Evolutionary conservation across 2,329 filamentous ascomycete genomes (phyloP).

Genomic region (Tolypocladium amazonense): DNA sequence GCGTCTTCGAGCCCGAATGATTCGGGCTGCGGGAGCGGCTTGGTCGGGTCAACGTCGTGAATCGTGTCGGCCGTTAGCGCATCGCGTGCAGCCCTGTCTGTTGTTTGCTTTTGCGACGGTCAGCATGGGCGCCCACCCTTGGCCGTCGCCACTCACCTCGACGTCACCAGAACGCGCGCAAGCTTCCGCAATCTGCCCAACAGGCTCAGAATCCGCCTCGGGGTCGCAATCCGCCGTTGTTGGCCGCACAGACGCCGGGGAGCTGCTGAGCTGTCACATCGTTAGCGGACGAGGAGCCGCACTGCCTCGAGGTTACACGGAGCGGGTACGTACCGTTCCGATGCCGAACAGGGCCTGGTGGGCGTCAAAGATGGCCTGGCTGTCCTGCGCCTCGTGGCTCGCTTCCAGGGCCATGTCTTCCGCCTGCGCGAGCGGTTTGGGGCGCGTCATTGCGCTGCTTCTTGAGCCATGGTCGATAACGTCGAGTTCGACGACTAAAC

Average conservation of each 20-base stretch:
- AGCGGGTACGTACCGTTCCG: slow-evolving; percentile 24
- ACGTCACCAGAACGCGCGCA: neutral
- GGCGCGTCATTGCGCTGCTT: slow-evolving; percentile 15
- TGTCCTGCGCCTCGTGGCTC: slow-evolving; percentile 31
- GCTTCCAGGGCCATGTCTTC: slow-evolving; percentile 17
- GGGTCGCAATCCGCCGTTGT: neutral
- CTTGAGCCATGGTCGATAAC: slow-evolving; percentile 8
- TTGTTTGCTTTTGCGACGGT: slow-evolving; percentile 1
- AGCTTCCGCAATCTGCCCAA: neutral
- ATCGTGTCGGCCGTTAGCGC: neutral
- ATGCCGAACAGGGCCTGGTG: slow-evolving; percentile 27
- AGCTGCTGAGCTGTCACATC: slow-evolving; percentile 3
- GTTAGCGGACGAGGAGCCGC: neutral
- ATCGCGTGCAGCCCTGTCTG: neutral
- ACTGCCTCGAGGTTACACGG: neutral
- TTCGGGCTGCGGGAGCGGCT: neutral
- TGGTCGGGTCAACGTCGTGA: neutral
- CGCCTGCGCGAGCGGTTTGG: slow-evolving; percentile 15
- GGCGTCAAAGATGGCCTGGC: slow-evolving; percentile 27
- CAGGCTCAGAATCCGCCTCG: neutral
- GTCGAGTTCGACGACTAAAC: neutral
- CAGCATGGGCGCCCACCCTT: neutral
- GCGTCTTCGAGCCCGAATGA: neutral
- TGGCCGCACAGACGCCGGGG: neutral
- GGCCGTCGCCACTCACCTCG: neutral